phyloP scores from a whole-genome alignment of 441 rosid genomes.

The Populus tomentosa region DNA sequence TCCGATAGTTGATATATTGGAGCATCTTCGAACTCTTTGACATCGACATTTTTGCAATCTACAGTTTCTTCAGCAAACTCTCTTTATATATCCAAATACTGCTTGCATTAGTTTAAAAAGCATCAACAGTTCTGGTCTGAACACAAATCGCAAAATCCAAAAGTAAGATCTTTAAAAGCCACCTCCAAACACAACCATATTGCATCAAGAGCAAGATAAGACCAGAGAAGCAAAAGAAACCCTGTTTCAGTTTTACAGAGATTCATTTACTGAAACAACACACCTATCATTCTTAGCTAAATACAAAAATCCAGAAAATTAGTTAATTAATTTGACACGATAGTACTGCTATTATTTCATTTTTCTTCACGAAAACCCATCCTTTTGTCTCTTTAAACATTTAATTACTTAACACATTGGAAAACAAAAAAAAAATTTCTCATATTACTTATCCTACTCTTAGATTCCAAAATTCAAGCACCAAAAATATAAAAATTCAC shows the following conservation, averaged over 20 bases:
- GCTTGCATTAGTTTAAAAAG: neutral
- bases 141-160: neutral
- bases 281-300: neutral
- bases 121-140: neutral
- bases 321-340: too few species aligned
- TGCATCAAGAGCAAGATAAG: neutral
- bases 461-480: neutral
- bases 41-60: conserved; percentile 68
- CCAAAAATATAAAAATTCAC: neutral
- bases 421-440: neutral
- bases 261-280: neutral
- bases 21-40: conserved; percentile 99
- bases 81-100: neutral
- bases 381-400: neutral
- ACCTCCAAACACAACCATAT: neutral
- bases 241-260: neutral
- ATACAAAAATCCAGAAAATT: neutral
- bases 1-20: conserved; percentile 92
- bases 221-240: neutral
- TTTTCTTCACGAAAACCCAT: neutral
- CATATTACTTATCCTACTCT: neutral
- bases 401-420: neutral
- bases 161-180: neutral
- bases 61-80: neutral
- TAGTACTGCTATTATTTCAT: neutral